Evolutionary conservation across 805 yeast species (phyloP).

Genomic region (Metschnikowia sp.): DNA sequence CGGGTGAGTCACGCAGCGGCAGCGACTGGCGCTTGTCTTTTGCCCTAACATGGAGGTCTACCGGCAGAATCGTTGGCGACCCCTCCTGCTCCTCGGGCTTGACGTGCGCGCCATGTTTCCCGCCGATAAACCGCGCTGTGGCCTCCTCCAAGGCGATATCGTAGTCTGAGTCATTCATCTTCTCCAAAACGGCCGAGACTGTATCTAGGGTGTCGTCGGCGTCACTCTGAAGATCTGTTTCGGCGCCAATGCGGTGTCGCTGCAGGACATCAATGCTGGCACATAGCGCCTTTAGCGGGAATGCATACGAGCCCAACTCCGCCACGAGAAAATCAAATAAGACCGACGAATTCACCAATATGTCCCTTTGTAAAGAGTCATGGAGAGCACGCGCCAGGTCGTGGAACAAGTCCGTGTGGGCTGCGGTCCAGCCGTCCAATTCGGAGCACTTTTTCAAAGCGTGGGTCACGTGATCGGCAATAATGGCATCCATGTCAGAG

Average conservation of each 20-base stretch:
- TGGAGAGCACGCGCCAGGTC: conserved; percentile 40
- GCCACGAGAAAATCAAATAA: conserved; percentile 48
- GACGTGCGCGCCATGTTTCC: conserved; percentile 5
- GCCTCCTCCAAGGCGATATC: conserved; percentile 31
- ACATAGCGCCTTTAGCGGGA: conserved; percentile 4
- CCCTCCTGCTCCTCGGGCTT: neutral
- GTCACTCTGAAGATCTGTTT: neutral
- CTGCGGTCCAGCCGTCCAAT: conserved; percentile 53
- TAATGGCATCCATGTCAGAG: conserved; percentile 51
- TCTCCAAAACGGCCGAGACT: conserved; percentile 5
- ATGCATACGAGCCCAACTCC: conserved; percentile 20
- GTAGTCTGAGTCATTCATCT: conserved; percentile 23
- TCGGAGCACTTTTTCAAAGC: conserved; percentile 48
- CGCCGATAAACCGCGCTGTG: conserved; percentile 26
- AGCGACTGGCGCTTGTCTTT: conserved; percentile 23
- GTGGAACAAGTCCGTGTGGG: conserved; percentile 42
- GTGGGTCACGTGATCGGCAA: conserved; percentile 44
- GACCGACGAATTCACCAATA: conserved; percentile 53
- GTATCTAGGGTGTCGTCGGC: neutral
- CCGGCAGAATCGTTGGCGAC: too few relatives aligned
- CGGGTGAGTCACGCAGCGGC: conserved; percentile 19
- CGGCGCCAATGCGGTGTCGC: neutral
- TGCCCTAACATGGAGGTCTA: neutral
- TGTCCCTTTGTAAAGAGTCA: conserved; percentile 49
- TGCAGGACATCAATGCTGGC: conserved; percentile 1